Evolutionary conservation across 2,329 filamentous ascomycete species (phyloP), one percentile per base, ranked within the genome.

Genomic region (Colletotrichum chrysophilum): DNA sequence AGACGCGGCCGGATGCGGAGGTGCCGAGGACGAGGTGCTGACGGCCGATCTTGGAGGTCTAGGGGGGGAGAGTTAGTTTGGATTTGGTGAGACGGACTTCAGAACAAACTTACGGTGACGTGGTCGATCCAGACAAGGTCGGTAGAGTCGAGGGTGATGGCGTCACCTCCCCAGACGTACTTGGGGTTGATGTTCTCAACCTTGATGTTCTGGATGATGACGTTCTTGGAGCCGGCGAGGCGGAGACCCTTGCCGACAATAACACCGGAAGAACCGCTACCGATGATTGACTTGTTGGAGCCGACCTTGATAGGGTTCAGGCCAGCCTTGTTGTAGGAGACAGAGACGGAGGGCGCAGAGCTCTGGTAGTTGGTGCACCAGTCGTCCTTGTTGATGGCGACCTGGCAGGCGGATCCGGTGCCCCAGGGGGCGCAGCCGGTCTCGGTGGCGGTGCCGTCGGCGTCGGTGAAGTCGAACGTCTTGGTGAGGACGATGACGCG

Each of bases 131-230:
- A 89, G 79, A 88, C 78, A 56, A 86, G 77, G 75, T 88, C 87
- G 14, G 85, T 81, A 60, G 85, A 83, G 72, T 89, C 84, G 8
- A 91, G 81, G 43, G 88, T 90, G 80, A 91, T 90, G 60, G 87
- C 90, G 80, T 91, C 90, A 70, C 90, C 90, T 72, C 90, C 90
- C 90, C 90, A 91, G 79, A 92, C 89, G 79, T 90, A 89, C 80
- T 89, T 80, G 24, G 89, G 86, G 85, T 92, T 77, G 58, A 77
- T 75, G 68, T 75, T 75, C 60, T 71, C 70, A 36, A 77, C 67
- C 65, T 77, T 71, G 73, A 91, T 84, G 82, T 90, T 91, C 85
- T 91, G 91, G 81, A 92, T 89, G 80, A 93, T 84, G 81, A 92
- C 91, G 76, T 79, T 82, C 80, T 82, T 86, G 43, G 86, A 86